Conservation (phyloP, 495 filamentous ascomycete species). For the Penicillium malachiteum region DNA sequence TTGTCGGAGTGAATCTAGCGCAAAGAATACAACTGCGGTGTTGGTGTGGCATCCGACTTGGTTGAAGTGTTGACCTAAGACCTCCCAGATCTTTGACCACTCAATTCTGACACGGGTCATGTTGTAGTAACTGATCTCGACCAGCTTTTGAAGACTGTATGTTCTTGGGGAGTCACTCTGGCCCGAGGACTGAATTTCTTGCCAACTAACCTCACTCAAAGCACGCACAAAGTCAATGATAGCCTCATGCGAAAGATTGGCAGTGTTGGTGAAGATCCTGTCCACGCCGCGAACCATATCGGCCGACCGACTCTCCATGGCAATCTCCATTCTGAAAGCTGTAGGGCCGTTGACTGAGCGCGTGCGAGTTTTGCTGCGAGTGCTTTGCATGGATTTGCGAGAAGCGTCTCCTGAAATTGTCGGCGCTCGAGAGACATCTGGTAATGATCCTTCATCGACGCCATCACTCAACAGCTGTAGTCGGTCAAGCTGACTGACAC, state of each 20-base stretch:
- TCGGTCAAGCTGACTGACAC: slow-evolving; percentile 92
- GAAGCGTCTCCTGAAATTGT: slow-evolving; percentile 42
- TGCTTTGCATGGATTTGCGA: slow-evolving; percentile 68
- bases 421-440: slow-evolving; percentile 85
- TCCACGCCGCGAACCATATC: slow-evolving; percentile 93
- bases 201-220: slow-evolving; percentile 95
- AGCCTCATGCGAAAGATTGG: slow-evolving; percentile 87
- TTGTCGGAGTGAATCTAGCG: slow-evolving; percentile 89
- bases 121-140: slow-evolving; percentile 99
- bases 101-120: slow-evolving; percentile 98
- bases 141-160: slow-evolving; percentile 95
- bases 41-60: slow-evolving; percentile 94
- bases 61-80: slow-evolving; percentile 96
- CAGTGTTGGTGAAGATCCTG: slow-evolving; percentile 92
- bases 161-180: slow-evolving; percentile 92
- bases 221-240: slow-evolving; percentile 97
- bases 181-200: slow-evolving; percentile 95
- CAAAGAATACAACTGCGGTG: slow-evolving; percentile 94
- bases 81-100: slow-evolving; percentile 95
- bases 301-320: slow-evolving; percentile 85
- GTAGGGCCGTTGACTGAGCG: slow-evolving; percentile 62
- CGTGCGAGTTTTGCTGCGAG: slow-evolving; percentile 61
- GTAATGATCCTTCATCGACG: slow-evolving; percentile 87
- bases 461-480: slow-evolving; percentile 93
- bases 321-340: slow-evolving; percentile 80